Conservation (phyloP, 257 asterid species). For the Ajuga chamaepitys region DNA sequence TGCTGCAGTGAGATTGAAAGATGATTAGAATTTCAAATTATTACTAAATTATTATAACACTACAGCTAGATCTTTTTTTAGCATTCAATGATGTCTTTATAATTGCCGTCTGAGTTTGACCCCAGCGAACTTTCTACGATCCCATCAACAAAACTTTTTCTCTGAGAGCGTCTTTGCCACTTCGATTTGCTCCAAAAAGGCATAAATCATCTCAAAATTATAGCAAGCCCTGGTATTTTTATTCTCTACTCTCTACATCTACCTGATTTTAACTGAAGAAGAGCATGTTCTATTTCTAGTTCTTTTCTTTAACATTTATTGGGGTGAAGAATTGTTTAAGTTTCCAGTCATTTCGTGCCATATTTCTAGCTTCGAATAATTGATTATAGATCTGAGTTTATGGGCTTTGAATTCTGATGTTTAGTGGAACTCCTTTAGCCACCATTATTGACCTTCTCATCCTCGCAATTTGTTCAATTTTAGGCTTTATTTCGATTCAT, state of each 20-base stretch:
- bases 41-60: background rate
- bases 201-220: background rate
- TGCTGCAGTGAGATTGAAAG: slow-evolving; percentile 19
- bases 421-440: slow-evolving; percentile 10
- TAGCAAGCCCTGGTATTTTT: background rate
- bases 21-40: too few species aligned
- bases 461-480: slow-evolving; percentile 8
- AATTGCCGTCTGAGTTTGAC: slow-evolving; percentile 29
- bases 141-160: background rate
- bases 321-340: background rate
- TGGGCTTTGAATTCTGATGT: slow-evolving; percentile 17
- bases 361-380: too few species aligned
- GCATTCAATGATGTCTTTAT: slow-evolving; percentile 29
- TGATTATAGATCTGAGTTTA: slow-evolving; percentile 20
- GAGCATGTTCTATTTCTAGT: background rate
- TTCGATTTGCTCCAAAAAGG: background rate
- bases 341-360: background rate
- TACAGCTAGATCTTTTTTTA: slow-evolving; percentile 11
- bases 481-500: slow-evolving; percentile 19
- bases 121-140: slow-evolving; percentile 22
- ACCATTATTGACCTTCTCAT: slow-evolving; percentile 17
- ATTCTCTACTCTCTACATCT: background rate
- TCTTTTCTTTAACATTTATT: background rate
- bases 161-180: background rate
- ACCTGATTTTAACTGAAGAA: background rate